Evolutionary conservation across 495 filamentous ascomycete species (phyloP).

Genomic region (Podospora pseudoanserina): DNA sequence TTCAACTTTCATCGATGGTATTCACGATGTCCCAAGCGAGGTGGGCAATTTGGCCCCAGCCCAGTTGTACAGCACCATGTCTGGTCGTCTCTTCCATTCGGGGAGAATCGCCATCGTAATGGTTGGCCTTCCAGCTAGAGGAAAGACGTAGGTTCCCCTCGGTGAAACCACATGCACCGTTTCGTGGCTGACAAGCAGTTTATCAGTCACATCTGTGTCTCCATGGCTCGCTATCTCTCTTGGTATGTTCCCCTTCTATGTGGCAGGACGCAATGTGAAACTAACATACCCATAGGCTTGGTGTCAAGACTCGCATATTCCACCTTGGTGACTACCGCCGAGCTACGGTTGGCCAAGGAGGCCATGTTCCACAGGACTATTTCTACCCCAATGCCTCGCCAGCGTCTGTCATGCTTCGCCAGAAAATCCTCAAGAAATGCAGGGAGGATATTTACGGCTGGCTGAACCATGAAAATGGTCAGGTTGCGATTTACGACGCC

Average conservation of each 20-base stretch:
- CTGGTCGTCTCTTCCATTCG: constrained; percentile 93
- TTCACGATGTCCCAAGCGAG: constrained; percentile 86
- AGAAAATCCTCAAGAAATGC: constrained; percentile 97
- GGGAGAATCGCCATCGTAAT: constrained; percentile 96
- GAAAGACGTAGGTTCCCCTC: constrained; percentile 76
- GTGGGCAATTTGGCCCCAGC: constrained; percentile 80
- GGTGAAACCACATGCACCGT: not conserved
- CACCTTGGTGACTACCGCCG: constrained; percentile 96
- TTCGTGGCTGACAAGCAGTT: constrained; percentile 23
- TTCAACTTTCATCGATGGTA: constrained; percentile 94
- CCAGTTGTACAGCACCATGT: constrained; percentile 97
- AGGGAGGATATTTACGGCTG: constrained; percentile 96
- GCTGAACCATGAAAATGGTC: constrained; percentile 93
- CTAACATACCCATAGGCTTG: constrained; percentile 60
- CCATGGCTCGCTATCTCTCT: constrained; percentile 87
- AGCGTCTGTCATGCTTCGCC: constrained; percentile 78
- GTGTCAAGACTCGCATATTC: constrained; percentile 96
- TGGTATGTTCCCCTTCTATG: constrained; percentile 56
- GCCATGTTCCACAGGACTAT: constrained; percentile 93
- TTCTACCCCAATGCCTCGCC: constrained; percentile 94
- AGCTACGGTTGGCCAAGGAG: constrained; percentile 78
- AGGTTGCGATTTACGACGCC: constrained; percentile 98
- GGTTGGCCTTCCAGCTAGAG: constrained; percentile 90
- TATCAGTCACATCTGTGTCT: constrained; percentile 85
- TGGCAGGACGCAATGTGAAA: not conserved